These are phyloP conservation scores for Plasmodium yoelii DNA, from an alignment of 169 alveolate species.

Conservation along the genomic window DNA sequence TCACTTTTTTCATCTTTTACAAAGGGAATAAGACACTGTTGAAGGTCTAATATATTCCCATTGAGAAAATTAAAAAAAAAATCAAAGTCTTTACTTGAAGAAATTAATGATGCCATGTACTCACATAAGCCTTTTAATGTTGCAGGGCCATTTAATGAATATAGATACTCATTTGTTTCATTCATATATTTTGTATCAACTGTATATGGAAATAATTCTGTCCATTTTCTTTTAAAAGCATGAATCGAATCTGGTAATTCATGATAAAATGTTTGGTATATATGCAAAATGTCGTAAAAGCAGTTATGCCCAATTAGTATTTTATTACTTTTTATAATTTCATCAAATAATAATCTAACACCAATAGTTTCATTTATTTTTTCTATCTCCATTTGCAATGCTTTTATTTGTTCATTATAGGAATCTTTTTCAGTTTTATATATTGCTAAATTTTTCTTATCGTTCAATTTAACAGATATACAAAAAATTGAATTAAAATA, in stretches of 20 bases:
- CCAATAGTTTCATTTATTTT: slow-evolving; percentile 85
- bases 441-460: slow-evolving; percentile 79
- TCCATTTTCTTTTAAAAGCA: slow-evolving; percentile 87
- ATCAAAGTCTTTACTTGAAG: slow-evolving; percentile 58
- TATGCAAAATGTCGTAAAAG: slow-evolving; percentile 89
- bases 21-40: slow-evolving; percentile 58
- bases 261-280: slow-evolving; percentile 89
- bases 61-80: slow-evolving; percentile 59
- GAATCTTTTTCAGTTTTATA: slow-evolving; percentile 86
- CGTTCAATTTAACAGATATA: slow-evolving; percentile 83
- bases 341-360: slow-evolving; percentile 88
- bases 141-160: slow-evolving; percentile 83
- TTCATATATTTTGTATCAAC: slow-evolving; percentile 88
- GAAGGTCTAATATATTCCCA: slow-evolving; percentile 36
- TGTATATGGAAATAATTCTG: slow-evolving; percentile 82
- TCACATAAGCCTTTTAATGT: slow-evolving; percentile 86
- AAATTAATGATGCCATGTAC: slow-evolving; percentile 74
- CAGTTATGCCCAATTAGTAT: slow-evolving; percentile 91
- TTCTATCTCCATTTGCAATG: slow-evolving; percentile 78
- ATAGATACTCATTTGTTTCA: slow-evolving; percentile 85
- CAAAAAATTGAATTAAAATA: slow-evolving; percentile 87
- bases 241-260: slow-evolving; percentile 87
- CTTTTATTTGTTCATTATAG: slow-evolving; percentile 79
- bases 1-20: not conserved
- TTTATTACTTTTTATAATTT: slow-evolving; percentile 77